Evolutionary conservation across 495 filamentous ascomycete species (phyloP).

Genomic region (Xylaria curta): DNA sequence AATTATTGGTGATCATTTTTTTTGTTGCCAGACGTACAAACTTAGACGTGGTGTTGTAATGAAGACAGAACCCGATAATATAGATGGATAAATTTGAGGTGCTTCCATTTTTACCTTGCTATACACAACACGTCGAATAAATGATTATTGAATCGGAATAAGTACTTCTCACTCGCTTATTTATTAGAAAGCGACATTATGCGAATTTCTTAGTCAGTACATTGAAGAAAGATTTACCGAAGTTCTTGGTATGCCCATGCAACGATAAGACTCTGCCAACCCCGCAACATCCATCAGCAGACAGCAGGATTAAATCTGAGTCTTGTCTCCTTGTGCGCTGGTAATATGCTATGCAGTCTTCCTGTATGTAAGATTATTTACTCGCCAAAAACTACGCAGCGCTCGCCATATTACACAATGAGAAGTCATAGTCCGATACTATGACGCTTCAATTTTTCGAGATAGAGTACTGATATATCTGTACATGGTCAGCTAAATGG

Average conservation of each 20-base stretch:
- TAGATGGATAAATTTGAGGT: background rate
- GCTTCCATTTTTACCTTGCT: background rate
- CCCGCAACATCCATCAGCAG: background rate
- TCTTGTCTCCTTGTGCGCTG: background rate
- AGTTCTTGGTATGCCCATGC: background rate
- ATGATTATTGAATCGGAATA: background rate
- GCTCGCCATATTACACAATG: background rate
- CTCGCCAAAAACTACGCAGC: background rate
- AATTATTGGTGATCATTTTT: too few species aligned
- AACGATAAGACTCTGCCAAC: background rate
- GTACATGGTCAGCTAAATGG: background rate
- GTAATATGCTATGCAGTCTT: background rate
- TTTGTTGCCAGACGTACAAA: too few species aligned
- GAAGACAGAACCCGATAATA: background rate
- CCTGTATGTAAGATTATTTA: background rate
- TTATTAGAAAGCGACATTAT: background rate
- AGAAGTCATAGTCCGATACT: too few species aligned
- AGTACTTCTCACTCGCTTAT: background rate
- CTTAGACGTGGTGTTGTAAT: background rate
- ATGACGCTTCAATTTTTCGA: too few species aligned
- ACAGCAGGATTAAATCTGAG: background rate
- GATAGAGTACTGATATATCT: background rate
- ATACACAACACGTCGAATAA: background rate
- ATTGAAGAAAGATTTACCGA: background rate
- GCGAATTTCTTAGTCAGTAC: background rate